Evolutionary conservation across 2,329 filamentous ascomycete genomes (phyloP).

Genomic region (Sclerotinia minor): DNA sequence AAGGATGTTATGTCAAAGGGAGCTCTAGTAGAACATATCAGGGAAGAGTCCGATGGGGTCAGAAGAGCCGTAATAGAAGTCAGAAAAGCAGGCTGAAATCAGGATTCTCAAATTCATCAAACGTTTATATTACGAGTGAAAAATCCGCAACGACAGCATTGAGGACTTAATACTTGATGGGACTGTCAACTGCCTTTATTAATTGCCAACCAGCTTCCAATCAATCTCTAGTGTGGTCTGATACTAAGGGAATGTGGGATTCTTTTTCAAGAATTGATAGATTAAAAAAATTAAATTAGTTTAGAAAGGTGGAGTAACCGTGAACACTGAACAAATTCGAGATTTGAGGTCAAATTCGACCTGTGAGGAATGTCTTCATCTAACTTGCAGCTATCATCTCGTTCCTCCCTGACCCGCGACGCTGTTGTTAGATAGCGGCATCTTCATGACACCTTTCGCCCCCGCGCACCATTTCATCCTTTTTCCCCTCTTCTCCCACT

Average conservation of each 20-base stretch:
- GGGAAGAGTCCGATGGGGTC: slow-evolving; percentile 62
- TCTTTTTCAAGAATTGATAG: fast-evolving
- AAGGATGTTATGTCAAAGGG: slow-evolving; percentile 52
- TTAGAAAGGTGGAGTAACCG: background rate
- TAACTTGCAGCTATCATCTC: no score
- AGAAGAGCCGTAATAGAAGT: slow-evolving; percentile 58
- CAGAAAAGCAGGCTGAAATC: slow-evolving; percentile 22
- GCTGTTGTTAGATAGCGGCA: no score
- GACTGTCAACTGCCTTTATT: background rate
- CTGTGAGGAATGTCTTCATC: no score
- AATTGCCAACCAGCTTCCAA: background rate
- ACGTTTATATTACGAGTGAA: background rate
- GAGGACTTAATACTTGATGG: background rate
- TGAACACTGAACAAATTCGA: no score
- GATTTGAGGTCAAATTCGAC: no score
- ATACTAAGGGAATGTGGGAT: background rate
- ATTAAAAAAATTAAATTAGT: no score
- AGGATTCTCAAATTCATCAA: background rate
- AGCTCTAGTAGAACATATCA: slow-evolving; percentile 50
- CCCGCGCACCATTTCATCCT: no score
- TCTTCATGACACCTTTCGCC: no score
- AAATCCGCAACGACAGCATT: background rate
- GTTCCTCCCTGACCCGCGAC: no score
- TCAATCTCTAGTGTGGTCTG: background rate
- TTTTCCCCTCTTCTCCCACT: no score